A percentile compares a stretch with the other conserved stretches of the same genome.
Evolutionary conservation across 176 grass and related monocot genomes (phyloP).

Genomic region (Sorghum bicolor): Sorghum_bicolor_NCBIv3 NC_012874.2:66292501-66293000

Average conservation of each 20-base stretch:
- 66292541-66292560: slow-evolving; percentile 14
- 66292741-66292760: neutral
- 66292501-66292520: slow-evolving; percentile 20
- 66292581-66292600: slow-evolving; percentile 21
- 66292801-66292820: neutral
- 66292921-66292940: neutral
- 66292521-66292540: slow-evolving; percentile 37
- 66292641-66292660: no score
- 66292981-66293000: neutral
- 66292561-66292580: slow-evolving; percentile 22
- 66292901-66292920: neutral
- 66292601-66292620: neutral
- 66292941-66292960: no score
- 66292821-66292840: neutral
- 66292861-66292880: neutral
- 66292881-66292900: neutral
- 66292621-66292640: no score
- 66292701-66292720: slow-evolving; percentile 32
- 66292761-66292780: neutral
- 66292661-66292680: no score
- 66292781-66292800: slow-evolving; percentile 12
- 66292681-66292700: slow-evolving; percentile 21
- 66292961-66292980: neutral
- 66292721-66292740: neutral
- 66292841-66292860: slow-evolving; percentile 8